Evolutionary conservation across 2,329 filamentous ascomycete genomes (phyloP), one percentile per base, ranked within the genome.

Genomic region (Fusarium continuum): DNA sequence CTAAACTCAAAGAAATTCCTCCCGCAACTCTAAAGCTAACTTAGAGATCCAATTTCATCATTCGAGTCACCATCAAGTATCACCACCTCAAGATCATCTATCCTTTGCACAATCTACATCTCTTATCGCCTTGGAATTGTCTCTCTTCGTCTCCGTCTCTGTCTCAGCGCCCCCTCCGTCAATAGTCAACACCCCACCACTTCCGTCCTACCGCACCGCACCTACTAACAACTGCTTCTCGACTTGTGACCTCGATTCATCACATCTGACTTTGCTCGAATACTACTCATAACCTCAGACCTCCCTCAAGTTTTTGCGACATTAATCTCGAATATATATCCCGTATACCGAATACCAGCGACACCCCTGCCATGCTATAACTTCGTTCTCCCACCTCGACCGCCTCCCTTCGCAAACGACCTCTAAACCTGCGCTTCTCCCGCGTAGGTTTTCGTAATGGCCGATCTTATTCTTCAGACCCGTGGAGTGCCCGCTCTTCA

Each of bases 391-490:
- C 16, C 20, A 28, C 19, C 11, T 19, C 34, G 9, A 46, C 39
- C 17, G 8, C 20, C 13, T 35, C 31, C 19, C 31, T 31, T 35
- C 46, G 26, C 40, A 55, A 32, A 49, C 58, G 41, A 67, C 41
- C 63, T 17, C 26, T 31, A 25, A 50, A 36, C 57, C 45, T 46
- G 36, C 53, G 62, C 62, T 52, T 36, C 22, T 34, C 14, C 17
- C 25, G 32, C 48, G 51, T 31, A 36, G 43, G 50, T 41, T 32
- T 48, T 49, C 39, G 43, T 16, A 60, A 74, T 74, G 72, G 64
- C 65, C 55, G 69, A 74, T 55, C 55, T 74, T 26, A 55, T 74
- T 23, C 57, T 74, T 16, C 65, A 64, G n/a, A 48, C 68, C 25
- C 67, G 65, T 39, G 38, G 67, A 34, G 65, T 67, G 19, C 64